phyloP scores from a whole-genome alignment of 2,329 filamentous ascomycete species.

The Diplodia sapinea region DNA sequence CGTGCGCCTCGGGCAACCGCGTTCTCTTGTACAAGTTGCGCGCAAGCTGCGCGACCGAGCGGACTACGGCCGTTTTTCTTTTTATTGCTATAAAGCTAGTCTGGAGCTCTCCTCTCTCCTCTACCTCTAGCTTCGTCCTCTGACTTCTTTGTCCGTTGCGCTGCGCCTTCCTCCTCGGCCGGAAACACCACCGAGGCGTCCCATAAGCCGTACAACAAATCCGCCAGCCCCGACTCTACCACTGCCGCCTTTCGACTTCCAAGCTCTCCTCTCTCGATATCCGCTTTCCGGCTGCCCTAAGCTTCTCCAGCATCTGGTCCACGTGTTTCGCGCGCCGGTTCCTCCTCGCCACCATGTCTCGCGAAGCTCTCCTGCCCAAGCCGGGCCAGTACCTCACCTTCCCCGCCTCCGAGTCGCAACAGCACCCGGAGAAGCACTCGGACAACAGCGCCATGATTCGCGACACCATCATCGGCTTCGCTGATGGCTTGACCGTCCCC shows the following conservation, averaged over 20 bases:
- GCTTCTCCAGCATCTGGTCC: neutral
- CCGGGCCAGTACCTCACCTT: conserved; percentile 19
- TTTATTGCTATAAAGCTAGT: neutral
- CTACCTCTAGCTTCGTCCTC: neutral
- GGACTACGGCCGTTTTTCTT: neutral
- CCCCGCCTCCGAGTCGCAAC: conserved; percentile 19
- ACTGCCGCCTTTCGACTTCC: neutral
- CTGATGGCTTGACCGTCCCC: conserved; percentile 79
- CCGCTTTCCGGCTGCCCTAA: neutral
- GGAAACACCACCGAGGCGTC: conserved; percentile 19
- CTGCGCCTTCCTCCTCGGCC: neutral
- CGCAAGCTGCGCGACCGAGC: neutral
- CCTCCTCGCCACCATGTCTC: conserved; percentile 12
- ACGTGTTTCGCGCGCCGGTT: neutral
- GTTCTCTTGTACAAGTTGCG: neutral
- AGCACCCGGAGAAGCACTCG: conserved; percentile 33
- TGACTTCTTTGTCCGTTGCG: neutral
- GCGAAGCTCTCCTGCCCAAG: conserved; percentile 22
- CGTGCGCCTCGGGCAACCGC: neutral
- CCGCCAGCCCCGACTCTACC: neutral
- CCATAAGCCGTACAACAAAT: conserved; percentile 8
- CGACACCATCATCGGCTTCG: conserved; percentile 76
- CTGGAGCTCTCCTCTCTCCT: neutral
- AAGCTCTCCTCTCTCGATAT: neutral
- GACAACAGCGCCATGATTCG: conserved; percentile 56